These are phyloP conservation scores for Aspergillus pseudotamarii DNA, from an alignment of 2,329 filamentous ascomycete genomes.

Conservation along the genomic window DNA sequence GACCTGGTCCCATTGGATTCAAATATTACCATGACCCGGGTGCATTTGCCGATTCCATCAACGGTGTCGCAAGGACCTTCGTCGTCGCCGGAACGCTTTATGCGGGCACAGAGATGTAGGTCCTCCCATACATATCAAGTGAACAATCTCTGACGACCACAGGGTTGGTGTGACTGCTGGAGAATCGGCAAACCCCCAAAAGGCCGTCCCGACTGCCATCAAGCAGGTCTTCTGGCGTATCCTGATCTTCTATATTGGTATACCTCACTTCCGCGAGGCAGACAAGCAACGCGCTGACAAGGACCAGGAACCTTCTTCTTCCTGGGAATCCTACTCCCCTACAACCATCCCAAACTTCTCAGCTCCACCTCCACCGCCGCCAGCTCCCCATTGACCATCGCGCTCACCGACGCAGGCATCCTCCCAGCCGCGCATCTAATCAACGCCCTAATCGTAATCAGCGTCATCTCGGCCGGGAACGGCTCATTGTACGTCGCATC, in stretches of 20 bases:
- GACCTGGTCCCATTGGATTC: conserved; percentile 35
- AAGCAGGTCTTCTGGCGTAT: conserved; percentile 47
- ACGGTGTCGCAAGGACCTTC: conserved; percentile 40
- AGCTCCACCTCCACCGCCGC: conserved; percentile 65
- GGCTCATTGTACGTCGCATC: conserved; percentile 77
- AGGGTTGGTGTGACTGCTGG: conserved; percentile 42
- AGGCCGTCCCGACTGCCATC: conserved; percentile 50
- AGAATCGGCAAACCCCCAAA: conserved; percentile 45
- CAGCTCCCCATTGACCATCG: conserved; percentile 73
- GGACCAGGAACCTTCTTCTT: conserved; percentile 66
- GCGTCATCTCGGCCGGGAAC: conserved; percentile 72
- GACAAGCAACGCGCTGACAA: background rate
- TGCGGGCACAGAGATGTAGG: conserved; percentile 39
- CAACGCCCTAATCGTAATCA: conserved; percentile 75
- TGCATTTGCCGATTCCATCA: conserved; percentile 38
- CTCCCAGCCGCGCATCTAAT: conserved; percentile 73
- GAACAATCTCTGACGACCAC: conserved; percentile 6
- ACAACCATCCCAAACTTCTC: conserved; percentile 66
- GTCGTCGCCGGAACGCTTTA: conserved; percentile 39
- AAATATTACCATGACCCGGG: conserved; percentile 42
- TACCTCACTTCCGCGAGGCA: background rate
- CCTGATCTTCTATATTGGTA: conserved; percentile 62
- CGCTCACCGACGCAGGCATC: conserved; percentile 74
- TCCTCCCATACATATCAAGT: background rate
- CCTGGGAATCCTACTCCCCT: conserved; percentile 73